Evolutionary conservation across 139 green algal species (phyloP), one percentile per base, ranked within the genome.

Genomic region (Micractinium conductrix): DNA sequence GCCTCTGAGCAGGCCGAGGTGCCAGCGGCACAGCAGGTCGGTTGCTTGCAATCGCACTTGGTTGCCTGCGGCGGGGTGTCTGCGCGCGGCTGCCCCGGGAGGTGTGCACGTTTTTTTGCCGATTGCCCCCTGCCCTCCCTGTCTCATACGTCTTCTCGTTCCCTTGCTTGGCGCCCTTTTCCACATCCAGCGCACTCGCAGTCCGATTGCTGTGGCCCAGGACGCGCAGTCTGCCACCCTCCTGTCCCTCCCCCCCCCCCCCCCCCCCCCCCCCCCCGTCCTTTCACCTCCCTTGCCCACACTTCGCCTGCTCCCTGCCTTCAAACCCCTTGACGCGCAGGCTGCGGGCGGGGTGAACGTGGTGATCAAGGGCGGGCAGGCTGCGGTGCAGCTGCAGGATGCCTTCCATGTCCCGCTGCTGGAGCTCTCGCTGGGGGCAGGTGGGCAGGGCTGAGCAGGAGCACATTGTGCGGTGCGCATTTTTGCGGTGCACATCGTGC

Each of bases 401-500:
- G 85, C 88, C 26, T 74, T 93, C 74, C 68, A 88, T 16, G 75
- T 86, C 6, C 93, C 94, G 4, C 74, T 97, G 17, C 69, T 93
- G 65, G 91, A 96, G 87, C 74, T 97, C 45, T 92, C 93, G 33
- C 81, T 91, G n/a, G 65, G 85, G 7, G 68, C 80, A 58, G 38
- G 75, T 74, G 67, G 35, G 67, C n/a, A 10, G 3, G 4, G 30
- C 2, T 42, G 5, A n/a, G n/a, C n/a, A n/a, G n/a, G n/a, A 4
- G 22, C 17, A 21, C 55, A 65, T 65, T 65, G 17, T 21, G 30
- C 17, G 8, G 12, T 22, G 30, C 14, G 8, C 55, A 65, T 65
- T 26, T 5, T 8, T 65, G 55, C 21, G 30, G 5, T 65, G 55
- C 21, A 65, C 55, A n/a, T 30, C 16, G 16, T n/a, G 55, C 55